Conservation (phyloP, 2,329 filamentous ascomycete genomes). For the Gliomastix tumulicola region DNA sequence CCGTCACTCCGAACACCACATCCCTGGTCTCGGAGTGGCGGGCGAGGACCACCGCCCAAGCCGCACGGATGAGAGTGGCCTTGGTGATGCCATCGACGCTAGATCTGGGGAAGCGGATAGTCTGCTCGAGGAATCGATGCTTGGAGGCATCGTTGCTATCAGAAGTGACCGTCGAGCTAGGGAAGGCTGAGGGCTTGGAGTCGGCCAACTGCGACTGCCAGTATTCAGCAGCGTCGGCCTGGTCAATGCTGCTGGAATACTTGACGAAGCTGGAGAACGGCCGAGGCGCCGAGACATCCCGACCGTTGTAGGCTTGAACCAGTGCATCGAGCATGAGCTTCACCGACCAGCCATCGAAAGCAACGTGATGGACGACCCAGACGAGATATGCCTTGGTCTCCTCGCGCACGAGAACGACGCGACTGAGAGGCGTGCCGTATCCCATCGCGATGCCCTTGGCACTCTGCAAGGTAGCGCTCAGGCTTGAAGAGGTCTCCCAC, state of each 20-base stretch:
- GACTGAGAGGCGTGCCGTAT: slow-evolving; percentile 6
- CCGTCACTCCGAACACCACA: slow-evolving; percentile 13
- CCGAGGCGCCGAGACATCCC: neutral
- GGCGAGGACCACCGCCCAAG: slow-evolving; percentile 16
- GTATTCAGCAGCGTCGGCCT: slow-evolving; percentile 2
- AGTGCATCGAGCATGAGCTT: slow-evolving; percentile 12
- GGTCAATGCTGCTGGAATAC: slow-evolving; percentile 4
- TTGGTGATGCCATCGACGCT: slow-evolving; percentile 7
- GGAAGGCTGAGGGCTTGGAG: slow-evolving; percentile 6
- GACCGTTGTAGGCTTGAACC: slow-evolving; percentile 8
- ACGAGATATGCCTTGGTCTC: slow-evolving; percentile 8
- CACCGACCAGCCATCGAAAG: slow-evolving; percentile 6
- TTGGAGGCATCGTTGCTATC: slow-evolving; percentile 23
- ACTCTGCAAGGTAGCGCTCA: slow-evolving; percentile 21
- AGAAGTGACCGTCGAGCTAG: slow-evolving; percentile 6
- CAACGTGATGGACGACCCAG: slow-evolving; percentile 12
- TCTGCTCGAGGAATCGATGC: too few relatives aligned
- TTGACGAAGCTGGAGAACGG: slow-evolving; percentile 3
- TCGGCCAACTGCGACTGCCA: slow-evolving; percentile 7
- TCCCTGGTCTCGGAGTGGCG: slow-evolving; percentile 10
- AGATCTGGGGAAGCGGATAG: too few relatives aligned
- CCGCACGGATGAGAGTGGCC: slow-evolving; percentile 14
- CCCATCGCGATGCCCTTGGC: slow-evolving; percentile 3
- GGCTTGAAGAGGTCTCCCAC: neutral
- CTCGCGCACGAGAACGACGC: slow-evolving; percentile 1